phyloP scores from a whole-genome alignment of 345 rosid genomes.

The Adansonia digitata region DNA sequence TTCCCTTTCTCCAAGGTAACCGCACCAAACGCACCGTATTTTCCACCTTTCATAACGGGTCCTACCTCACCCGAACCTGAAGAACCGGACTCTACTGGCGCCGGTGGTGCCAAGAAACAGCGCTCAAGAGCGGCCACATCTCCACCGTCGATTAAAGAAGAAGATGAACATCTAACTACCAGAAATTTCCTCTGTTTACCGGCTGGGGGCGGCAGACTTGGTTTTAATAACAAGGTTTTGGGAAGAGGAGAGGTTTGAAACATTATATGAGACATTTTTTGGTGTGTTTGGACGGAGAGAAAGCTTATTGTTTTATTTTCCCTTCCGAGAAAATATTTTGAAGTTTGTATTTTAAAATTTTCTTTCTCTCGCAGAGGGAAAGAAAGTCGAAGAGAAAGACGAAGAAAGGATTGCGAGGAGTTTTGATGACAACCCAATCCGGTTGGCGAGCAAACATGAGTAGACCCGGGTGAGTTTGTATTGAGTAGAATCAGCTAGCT shows the following conservation, averaged over 20 bases:
- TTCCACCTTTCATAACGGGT: constrained; percentile 74
- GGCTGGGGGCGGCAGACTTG: constrained; percentile 20
- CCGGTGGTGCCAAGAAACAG: constrained; percentile 41
- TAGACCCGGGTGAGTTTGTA: not conserved
- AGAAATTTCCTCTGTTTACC: constrained; percentile 33
- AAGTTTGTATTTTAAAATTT: not conserved
- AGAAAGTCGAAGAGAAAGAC: not conserved
- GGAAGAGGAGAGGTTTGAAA: constrained; percentile 38
- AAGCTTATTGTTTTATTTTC: not conserved
- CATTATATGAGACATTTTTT: constrained; percentile 37
- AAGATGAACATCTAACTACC: constrained; percentile 28
- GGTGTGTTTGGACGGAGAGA: constrained; percentile 12
- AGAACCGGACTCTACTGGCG: constrained; percentile 22
- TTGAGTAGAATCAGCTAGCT: not conserved
- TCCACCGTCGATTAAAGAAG: constrained; percentile 38
- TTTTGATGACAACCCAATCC: constrained; percentile 37
- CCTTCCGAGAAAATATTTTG: not conserved
- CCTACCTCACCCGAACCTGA: constrained; percentile 34
- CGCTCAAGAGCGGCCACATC: constrained; percentile 53
- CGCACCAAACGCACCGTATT: constrained; percentile 61
- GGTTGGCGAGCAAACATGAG: not conserved
- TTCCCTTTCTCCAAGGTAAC: constrained; percentile 90
- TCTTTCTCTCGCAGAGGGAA: constrained; percentile 10
- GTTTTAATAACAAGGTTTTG: constrained; percentile 30
- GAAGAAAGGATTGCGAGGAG: constrained; percentile 6